Evolutionary conservation across 1,139 yeast genomes (phyloP).

Genomic region (Geotrichum macrosporum): DNA sequence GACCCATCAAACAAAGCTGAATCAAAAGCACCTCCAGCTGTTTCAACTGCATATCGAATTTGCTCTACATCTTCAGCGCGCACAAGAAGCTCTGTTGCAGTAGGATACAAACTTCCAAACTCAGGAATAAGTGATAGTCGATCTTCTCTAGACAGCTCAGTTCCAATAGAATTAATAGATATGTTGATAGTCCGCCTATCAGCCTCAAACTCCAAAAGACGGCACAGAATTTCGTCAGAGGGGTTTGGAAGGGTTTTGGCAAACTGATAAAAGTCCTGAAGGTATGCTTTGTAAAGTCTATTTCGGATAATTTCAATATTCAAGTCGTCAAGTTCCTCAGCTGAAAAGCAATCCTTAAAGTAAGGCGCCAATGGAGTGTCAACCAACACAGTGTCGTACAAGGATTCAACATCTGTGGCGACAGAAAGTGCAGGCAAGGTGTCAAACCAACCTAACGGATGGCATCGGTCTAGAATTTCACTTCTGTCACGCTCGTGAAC

Average conservation of each 20-base stretch:
- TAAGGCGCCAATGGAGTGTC: constrained; percentile 98
- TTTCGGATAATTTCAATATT: constrained; percentile 94
- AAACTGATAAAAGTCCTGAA: constrained; percentile 79
- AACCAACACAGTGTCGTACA: constrained; percentile 88
- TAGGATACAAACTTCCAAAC: constrained; percentile 76
- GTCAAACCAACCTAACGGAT: constrained; percentile 98
- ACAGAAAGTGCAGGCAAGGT: constrained; percentile 92
- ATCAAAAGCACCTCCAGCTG: constrained; percentile 50
- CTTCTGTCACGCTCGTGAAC: constrained; percentile 88
- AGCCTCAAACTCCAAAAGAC: constrained; percentile 81
- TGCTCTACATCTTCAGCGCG: constrained; percentile 82
- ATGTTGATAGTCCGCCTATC: constrained; percentile 93
- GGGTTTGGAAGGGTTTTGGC: constrained; percentile 66
- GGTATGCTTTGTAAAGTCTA: constrained; percentile 83
- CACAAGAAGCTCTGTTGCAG: constrained; percentile 65
- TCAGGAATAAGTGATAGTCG: constrained; percentile 68
- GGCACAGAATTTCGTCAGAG: constrained; percentile 73
- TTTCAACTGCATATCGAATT: constrained; percentile 66
- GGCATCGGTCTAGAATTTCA: constrained; percentile 84
- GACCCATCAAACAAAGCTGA: constrained; percentile 63
- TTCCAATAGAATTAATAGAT: constrained; percentile 79
- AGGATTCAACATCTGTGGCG: constrained; percentile 88
- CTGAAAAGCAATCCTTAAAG: constrained; percentile 86
- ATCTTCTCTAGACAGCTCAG: constrained; percentile 69
- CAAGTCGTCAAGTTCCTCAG: constrained; percentile 90